Base-by-base conservation (phyloP, 176 grass and related monocot genomes). In the Oryza coarctata region DNA sequence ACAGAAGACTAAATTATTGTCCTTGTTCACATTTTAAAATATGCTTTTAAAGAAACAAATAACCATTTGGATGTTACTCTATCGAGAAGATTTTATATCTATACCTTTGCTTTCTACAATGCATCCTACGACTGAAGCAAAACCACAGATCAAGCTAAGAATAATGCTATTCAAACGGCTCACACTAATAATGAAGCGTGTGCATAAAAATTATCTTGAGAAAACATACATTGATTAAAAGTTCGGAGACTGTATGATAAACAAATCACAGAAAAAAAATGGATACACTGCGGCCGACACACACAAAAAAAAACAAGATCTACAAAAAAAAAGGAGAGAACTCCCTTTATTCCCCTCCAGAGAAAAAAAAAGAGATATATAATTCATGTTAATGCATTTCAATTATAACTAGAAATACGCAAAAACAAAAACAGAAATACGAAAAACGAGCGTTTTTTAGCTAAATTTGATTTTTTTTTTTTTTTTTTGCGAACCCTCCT, bases 401-500 rank as follows among this genome's bases (percentile, higher is more conserved):
- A 50, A 29, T 43, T 9, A 57, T 72, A 73, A 44, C 60, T 77
- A 57, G 15, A 44, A 71, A 73, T 62, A 23, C 38, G 26, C 0
- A 60, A 65, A 57, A 25, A 34, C 23, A 58, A 26, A 73, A 89
- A 66, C 33, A 78, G 49, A 31, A 78, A 14, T 30, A 69, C 36
- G 20, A 66, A 36, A 75, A 85, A 68, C 61, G 23, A 31, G 61
- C 69, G 23, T 40, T 45, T 77, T 79, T 35, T 60, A 66, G 78
- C 73, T 23, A 74, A 60, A 73, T 67, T 89, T 67, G 35, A 83
- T 78, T 31, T 78, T 85, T 62, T 61, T 67, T 89, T 67, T 28
- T 79, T 78, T 31, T 78, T 85, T 62, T 61, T 4, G 18, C 33
- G 3, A 76, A 58, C 29, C 44, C 38, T 76, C 57, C 63, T 62